phyloP scores from a whole-genome alignment of 805 yeast genomes.

The Candida railenensis region DNA sequence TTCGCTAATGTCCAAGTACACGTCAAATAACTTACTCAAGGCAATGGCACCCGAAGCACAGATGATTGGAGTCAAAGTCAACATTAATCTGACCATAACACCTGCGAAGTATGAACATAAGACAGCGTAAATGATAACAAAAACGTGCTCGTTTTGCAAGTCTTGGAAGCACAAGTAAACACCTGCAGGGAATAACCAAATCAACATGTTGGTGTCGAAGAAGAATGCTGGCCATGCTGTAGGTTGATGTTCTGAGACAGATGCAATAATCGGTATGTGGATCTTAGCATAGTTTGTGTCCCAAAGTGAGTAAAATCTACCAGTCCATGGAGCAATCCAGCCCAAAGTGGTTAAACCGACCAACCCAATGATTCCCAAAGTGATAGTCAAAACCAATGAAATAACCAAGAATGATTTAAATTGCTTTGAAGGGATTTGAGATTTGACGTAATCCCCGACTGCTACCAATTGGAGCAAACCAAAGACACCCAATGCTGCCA shows the following conservation, averaged over 20 bases:
- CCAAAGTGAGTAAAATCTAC: conserved; percentile 98
- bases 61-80: conserved; percentile 93
- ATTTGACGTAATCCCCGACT: conserved; percentile 76
- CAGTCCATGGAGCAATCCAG: conserved; percentile 98
- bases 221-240: conserved; percentile 99
- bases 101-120: conserved; percentile 97
- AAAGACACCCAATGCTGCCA: conserved; percentile 97
- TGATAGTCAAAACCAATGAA: conserved; percentile 54
- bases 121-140: conserved; percentile 88
- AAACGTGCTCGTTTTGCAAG: conserved; percentile 86
- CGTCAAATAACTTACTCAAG: conserved; percentile 76
- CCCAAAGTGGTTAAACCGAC: conserved; percentile 85
- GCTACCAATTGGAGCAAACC: conserved; percentile 92
- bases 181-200: conserved; percentile 99
- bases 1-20: conserved; percentile 67
- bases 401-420: conserved; percentile 69
- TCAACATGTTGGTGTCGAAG: conserved; percentile 87
- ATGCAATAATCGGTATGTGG: conserved; percentile 97
- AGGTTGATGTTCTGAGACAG: conserved; percentile 99
- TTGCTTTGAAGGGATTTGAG: conserved; percentile 67
- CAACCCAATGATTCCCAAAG: conserved; percentile 68
- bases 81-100: conserved; percentile 97
- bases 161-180: conserved; percentile 88
- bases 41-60: conserved; percentile 94
- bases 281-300: conserved; percentile 97